Evolutionary conservation across 2,329 filamentous ascomycete genomes (phyloP).

Genomic region (Sporothrix mexicana): DNA sequence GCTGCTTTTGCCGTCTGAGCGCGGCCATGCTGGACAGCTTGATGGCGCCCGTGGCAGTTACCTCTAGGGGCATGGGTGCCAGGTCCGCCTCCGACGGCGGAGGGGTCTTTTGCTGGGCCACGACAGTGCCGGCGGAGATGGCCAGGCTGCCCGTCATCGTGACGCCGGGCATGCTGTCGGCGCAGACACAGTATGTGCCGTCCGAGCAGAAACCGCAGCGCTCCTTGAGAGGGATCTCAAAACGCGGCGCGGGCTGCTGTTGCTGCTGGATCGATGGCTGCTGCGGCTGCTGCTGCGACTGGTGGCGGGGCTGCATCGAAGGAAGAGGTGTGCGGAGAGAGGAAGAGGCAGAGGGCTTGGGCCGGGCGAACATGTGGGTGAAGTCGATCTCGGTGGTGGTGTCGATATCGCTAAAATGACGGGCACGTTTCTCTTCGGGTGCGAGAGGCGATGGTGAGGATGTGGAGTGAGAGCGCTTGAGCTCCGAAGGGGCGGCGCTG

Average conservation of each 20-base stretch:
- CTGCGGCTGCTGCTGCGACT: conserved; percentile 6
- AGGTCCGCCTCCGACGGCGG: conserved; percentile 67
- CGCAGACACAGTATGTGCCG: conserved; percentile 81
- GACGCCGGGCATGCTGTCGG: conserved; percentile 55
- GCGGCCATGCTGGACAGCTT: conserved; percentile 59
- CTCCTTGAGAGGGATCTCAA: conserved; percentile 61
- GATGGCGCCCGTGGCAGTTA: conserved; percentile 64
- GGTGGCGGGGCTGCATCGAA: conserved; percentile 39
- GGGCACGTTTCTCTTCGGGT: conserved; percentile 62
- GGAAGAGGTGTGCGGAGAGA: conserved; percentile 35
- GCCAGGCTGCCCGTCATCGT: conserved; percentile 49
- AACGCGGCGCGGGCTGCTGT: conserved; percentile 37
- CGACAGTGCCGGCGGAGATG: conserved; percentile 35
- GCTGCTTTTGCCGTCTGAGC: conserved; percentile 43
- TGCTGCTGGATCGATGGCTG: conserved; percentile 25
- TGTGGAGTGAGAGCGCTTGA: conserved; percentile 55
- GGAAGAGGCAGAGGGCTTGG: conserved; percentile 42
- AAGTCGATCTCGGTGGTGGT: conserved; percentile 73
- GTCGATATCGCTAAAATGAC: conserved; percentile 47
- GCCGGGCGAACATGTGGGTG: conserved; percentile 66
- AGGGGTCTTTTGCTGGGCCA: conserved; percentile 61
- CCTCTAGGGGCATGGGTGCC: conserved; percentile 62
- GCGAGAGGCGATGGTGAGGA: conserved; percentile 48
- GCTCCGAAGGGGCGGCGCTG: conserved; percentile 43
- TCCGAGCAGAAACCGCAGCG: conserved; percentile 83